Evolutionary conservation across 495 filamentous ascomycete species (phyloP).

Genomic region (Delitschia confertaspora): DNA sequence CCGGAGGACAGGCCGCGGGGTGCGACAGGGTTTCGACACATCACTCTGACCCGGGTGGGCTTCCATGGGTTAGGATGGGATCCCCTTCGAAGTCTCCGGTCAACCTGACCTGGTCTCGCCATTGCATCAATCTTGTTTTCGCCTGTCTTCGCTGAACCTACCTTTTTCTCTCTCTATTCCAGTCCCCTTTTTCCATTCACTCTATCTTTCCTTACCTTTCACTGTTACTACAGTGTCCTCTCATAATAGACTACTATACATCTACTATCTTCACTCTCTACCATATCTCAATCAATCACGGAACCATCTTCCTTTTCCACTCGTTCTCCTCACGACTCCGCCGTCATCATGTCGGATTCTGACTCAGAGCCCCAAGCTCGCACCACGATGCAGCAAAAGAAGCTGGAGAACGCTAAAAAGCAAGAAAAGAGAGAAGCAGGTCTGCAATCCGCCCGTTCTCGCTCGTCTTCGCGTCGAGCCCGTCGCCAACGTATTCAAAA

Average conservation of each 20-base stretch:
- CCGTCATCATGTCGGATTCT: conserved; percentile 31
- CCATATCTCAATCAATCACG: too few relatives aligned
- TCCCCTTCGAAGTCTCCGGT: too few relatives aligned
- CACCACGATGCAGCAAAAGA: conserved; percentile 34
- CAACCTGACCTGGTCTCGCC: too few relatives aligned
- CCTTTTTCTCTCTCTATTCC: conserved; percentile 3
- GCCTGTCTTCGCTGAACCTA: conserved; percentile 4
- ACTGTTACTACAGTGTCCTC: conserved; percentile 4
- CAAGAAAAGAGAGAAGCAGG: conserved; percentile 30
- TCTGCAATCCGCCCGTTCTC: conserved; percentile 32
- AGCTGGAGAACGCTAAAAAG: conserved; percentile 27
- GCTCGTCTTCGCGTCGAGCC: conserved; percentile 33
- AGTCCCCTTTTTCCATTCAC: neutral
- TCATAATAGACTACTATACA: too few relatives aligned
- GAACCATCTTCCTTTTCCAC: too few relatives aligned
- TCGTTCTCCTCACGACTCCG: too few relatives aligned
- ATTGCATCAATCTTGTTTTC: conserved; percentile 28
- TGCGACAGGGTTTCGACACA: too few relatives aligned
- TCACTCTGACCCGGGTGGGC: neutral
- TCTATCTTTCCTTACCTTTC: neutral
- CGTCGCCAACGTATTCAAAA: conserved; percentile 35
- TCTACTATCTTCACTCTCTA: too few relatives aligned
- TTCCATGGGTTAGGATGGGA: too few relatives aligned
- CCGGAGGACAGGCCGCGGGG: too few relatives aligned
- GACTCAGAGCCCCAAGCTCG: conserved; percentile 27